Evolutionary conservation across 2,329 filamentous ascomycete genomes (phyloP).

Genomic region (Colletotrichum musae): DNA sequence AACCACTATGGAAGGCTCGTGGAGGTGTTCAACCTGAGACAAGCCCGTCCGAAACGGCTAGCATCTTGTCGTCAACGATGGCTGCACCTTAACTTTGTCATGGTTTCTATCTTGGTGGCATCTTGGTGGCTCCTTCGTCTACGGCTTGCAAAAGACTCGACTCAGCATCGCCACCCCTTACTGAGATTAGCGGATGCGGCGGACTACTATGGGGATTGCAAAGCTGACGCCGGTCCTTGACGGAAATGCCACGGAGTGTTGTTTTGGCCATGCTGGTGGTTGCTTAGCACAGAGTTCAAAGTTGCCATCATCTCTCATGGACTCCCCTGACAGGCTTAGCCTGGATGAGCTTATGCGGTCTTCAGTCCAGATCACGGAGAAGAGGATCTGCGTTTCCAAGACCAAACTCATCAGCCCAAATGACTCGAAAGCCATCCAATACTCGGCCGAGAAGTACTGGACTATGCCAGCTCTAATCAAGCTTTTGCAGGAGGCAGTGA

Average conservation of each 20-base stretch:
- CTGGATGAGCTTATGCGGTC: constrained; percentile 10
- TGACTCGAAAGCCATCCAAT: constrained; percentile 24
- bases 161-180: constrained; percentile 5
- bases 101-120: constrained; percentile 15
- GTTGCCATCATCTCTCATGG: constrained; percentile 14
- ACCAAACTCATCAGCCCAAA: not conserved
- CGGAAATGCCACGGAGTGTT: constrained; percentile 6
- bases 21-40: constrained; percentile 36
- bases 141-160: constrained; percentile 17
- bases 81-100: constrained; percentile 20
- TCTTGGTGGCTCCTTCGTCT: constrained; percentile 8
- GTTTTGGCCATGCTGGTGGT: too few relatives aligned
- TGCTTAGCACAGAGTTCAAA: constrained; percentile 25
- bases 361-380: not conserved
- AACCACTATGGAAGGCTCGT: not conserved
- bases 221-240: constrained; percentile 9
- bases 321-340: constrained; percentile 7
- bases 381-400: not conserved
- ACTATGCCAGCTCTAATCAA: constrained; percentile 5
- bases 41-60: constrained; percentile 30
- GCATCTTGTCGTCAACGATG: constrained; percentile 6
- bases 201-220: constrained; percentile 8
- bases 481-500: not conserved
- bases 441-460: constrained; percentile 10
- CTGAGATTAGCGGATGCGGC: constrained; percentile 11